A percentile compares a stretch with the other conserved stretches of the same genome.
These are phyloP conservation scores for Penicillium frequentans DNA, from an alignment of 2,329 filamentous ascomycete species.

Conservation along the genomic window DNA sequence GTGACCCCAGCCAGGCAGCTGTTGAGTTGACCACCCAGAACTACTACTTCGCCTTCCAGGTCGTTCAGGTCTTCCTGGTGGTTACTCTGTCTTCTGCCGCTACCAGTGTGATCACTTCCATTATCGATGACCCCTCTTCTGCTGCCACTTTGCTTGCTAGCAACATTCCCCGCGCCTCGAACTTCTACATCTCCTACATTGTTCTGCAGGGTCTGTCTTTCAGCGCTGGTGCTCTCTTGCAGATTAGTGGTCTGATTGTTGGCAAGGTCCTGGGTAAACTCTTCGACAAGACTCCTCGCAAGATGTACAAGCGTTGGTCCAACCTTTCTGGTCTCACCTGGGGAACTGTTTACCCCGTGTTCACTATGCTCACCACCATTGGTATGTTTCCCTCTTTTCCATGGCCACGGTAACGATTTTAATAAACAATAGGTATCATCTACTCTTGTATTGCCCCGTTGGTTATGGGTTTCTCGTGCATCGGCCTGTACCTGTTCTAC, in stretches of 20 bases:
- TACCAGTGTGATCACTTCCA: slow-evolving; percentile 63
- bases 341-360: slow-evolving; percentile 79
- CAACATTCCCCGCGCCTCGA: slow-evolving; percentile 79
- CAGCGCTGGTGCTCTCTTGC: slow-evolving; percentile 71
- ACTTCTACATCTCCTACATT: slow-evolving; percentile 95
- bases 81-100: slow-evolving; percentile 81
- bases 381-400: slow-evolving; percentile 51
- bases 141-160: slow-evolving; percentile 67
- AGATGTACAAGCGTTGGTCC: slow-evolving; percentile 77
- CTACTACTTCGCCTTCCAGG: slow-evolving; percentile 70
- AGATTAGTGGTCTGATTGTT: slow-evolving; percentile 70
- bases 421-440: slow-evolving; percentile 62
- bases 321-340: slow-evolving; percentile 72
- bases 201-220: slow-evolving; percentile 85
- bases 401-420: neutral
- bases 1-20: slow-evolving; percentile 74
- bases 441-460: slow-evolving; percentile 87
- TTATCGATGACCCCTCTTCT: slow-evolving; percentile 62
- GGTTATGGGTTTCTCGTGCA: slow-evolving; percentile 76
- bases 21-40: slow-evolving; percentile 90
- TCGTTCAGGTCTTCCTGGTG: slow-evolving; percentile 89
- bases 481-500: slow-evolving; percentile 79
- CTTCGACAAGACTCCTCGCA: slow-evolving; percentile 74
- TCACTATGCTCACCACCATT: slow-evolving; percentile 78
- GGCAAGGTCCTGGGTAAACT: slow-evolving; percentile 73